Evolutionary conservation across 1,139 yeast genomes (phyloP).

Genomic region (Scheffersomyces segobiensis): DNA sequence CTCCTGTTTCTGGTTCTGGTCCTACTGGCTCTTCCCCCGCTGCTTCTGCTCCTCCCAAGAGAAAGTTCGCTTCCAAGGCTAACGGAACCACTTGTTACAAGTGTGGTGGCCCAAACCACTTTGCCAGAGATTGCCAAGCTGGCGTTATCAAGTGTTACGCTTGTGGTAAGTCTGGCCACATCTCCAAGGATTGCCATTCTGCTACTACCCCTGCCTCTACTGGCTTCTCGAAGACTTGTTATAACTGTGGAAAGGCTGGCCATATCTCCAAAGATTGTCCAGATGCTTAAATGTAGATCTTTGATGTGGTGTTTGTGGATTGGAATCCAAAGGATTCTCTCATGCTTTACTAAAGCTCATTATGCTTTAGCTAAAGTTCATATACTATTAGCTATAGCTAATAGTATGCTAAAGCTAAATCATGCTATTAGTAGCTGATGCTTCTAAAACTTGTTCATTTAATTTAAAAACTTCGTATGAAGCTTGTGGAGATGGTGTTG

Average conservation of each 20-base stretch:
- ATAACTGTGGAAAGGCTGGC: constrained; percentile 47
- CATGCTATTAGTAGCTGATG: not conserved
- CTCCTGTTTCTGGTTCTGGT: constrained; percentile 10
- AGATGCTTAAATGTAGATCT: constrained; percentile 21
- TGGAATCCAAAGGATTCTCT: not conserved
- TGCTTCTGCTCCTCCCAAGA: constrained; percentile 12
- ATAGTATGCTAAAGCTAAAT: not conserved
- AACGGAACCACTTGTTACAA: constrained; percentile 74
- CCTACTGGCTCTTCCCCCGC: constrained; percentile 14
- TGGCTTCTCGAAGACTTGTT: constrained; percentile 47
- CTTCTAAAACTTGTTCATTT: not conserved
- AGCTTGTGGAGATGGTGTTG: not conserved
- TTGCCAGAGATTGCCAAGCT: constrained; percentile 88
- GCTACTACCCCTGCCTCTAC: constrained; percentile 38
- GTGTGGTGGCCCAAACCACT: constrained; percentile 93
- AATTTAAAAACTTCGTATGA: not conserved
- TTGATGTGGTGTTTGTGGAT: not conserved
- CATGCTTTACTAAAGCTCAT: not conserved
- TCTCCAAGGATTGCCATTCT: constrained; percentile 77
- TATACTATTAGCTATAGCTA: not conserved
- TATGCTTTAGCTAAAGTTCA: not conserved
- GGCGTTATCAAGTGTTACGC: constrained; percentile 79
- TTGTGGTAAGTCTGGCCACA: constrained; percentile 88
- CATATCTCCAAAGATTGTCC: constrained; percentile 61
- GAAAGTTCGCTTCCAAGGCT: constrained; percentile 11